Evolutionary conservation across 768 basidiomycete species (phyloP).

Genomic region (Kwoniella shandongensis): DNA sequence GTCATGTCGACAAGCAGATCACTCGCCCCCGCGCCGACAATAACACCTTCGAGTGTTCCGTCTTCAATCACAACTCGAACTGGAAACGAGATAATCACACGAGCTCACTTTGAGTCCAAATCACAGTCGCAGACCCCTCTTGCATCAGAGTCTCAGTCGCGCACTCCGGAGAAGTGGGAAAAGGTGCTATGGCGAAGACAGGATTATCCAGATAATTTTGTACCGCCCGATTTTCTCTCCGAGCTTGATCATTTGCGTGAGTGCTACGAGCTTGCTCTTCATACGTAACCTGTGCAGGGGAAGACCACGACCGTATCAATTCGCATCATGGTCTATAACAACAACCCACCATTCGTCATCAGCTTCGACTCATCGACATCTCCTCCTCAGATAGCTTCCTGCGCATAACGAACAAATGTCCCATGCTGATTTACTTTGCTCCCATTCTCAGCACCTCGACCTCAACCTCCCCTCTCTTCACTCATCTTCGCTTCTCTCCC

Average conservation of each 20-base stretch:
- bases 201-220: conserved; percentile 79
- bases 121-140: too few relatives aligned
- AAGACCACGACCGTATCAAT: neutral
- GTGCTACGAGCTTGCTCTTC: conserved; percentile 5
- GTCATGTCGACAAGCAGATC: too few relatives aligned
- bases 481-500: conserved; percentile 53
- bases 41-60: too few relatives aligned
- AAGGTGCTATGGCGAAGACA: conserved; percentile 57
- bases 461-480: conserved; percentile 20
- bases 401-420: too few relatives aligned
- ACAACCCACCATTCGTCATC: too few relatives aligned
- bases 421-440: neutral
- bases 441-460: conserved; percentile 26
- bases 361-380: too few relatives aligned
- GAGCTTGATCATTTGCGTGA: conserved; percentile 60
- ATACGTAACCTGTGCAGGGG: neutral
- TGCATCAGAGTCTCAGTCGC: neutral
- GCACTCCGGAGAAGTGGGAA: conserved; percentile 31
- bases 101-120: too few relatives aligned
- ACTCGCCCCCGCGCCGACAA: too few relatives aligned
- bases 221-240: conserved; percentile 74
- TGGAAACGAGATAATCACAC: too few relatives aligned
- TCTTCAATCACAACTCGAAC: too few relatives aligned
- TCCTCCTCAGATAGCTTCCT: too few relatives aligned
- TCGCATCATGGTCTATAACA: too few relatives aligned